phyloP scores from a whole-genome alignment of 2,329 filamentous ascomycete genomes.

The Parafenestella ontariensis region DNA sequence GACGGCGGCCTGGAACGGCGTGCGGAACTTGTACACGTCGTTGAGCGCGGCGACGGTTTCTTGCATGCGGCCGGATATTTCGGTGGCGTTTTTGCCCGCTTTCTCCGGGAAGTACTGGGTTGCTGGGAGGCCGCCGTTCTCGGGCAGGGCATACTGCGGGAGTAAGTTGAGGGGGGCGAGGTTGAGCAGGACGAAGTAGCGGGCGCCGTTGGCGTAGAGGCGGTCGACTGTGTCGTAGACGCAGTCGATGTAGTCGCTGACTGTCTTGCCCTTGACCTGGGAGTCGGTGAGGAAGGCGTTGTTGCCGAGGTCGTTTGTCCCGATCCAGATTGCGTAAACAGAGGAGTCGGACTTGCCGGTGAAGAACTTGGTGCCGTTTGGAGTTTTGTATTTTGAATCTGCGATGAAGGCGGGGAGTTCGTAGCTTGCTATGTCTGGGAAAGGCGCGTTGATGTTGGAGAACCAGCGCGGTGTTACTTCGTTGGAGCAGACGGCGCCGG shows the following conservation, averaged over 20 bases:
- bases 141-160: conserved; percentile 68
- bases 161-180: conserved; percentile 70
- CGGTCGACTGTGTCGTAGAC: conserved; percentile 68
- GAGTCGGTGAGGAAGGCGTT: conserved; percentile 70
- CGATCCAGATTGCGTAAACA: conserved; percentile 80
- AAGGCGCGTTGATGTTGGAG: conserved; percentile 58
- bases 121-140: conserved; percentile 52
- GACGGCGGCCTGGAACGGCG: conserved; percentile 55
- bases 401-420: conserved; percentile 58
- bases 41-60: conserved; percentile 61
- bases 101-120: conserved; percentile 59
- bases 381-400: conserved; percentile 45
- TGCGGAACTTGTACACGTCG: conserved; percentile 59
- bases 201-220: conserved; percentile 70
- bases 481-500: conserved; percentile 76
- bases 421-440: conserved; percentile 63
- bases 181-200: conserved; percentile 77
- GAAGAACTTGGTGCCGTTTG: conserved; percentile 53
- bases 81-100: conserved; percentile 56
- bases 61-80: conserved; percentile 59
- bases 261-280: conserved; percentile 65
- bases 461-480: conserved; percentile 66
- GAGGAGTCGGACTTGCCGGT: conserved; percentile 63
- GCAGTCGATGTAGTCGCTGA: conserved; percentile 72
- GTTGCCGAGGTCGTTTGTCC: conserved; percentile 78